These are phyloP conservation scores for Skeletonema menzelii DNA, from an alignment of 108 stramenopile species.

Conservation along the genomic window DNA sequence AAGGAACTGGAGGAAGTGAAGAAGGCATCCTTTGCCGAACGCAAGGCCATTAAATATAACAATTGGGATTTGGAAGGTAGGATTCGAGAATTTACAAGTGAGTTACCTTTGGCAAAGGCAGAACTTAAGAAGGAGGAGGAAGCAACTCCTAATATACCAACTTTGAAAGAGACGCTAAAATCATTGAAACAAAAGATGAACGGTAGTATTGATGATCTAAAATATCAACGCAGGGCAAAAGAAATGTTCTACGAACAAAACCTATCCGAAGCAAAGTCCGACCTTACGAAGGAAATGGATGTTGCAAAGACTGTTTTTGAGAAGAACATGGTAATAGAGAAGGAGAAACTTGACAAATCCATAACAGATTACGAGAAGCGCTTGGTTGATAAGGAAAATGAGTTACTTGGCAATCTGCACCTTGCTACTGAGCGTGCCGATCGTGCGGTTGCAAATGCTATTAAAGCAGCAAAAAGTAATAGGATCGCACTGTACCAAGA, in stretches of 20 bases:
- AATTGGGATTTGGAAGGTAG: conserved; percentile 27
- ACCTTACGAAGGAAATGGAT: not conserved
- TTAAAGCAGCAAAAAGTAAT: conserved; percentile 12
- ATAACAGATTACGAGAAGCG: conserved; percentile 11
- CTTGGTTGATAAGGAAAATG: conserved; percentile 21
- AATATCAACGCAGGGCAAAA: conserved; percentile 23
- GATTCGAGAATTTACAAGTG: conserved; percentile 9
- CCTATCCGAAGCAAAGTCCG: conserved; percentile 3
- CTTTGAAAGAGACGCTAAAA: conserved; percentile 3
- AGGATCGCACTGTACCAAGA: conserved; percentile 23
- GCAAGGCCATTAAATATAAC: conserved; percentile 11
- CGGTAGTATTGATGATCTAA: conserved; percentile 16
- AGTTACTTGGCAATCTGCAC: conserved; percentile 6
- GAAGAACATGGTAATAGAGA: not conserved
- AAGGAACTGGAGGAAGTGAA: conserved; percentile 17
- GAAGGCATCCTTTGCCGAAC: not conserved
- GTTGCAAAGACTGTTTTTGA: conserved; percentile 14
- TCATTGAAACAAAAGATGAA: not conserved
- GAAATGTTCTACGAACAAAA: conserved; percentile 30
- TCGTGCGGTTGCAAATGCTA: conserved; percentile 16
- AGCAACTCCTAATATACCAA: conserved; percentile 11
- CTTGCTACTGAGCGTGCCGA: conserved; percentile 21
- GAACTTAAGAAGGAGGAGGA: conserved; percentile 1
- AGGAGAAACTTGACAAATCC: conserved; percentile 7
- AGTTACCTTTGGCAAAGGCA: not conserved